phyloP scores from a whole-genome alignment of 306 rosid genomes.

The Calophaca sinica region DNA sequence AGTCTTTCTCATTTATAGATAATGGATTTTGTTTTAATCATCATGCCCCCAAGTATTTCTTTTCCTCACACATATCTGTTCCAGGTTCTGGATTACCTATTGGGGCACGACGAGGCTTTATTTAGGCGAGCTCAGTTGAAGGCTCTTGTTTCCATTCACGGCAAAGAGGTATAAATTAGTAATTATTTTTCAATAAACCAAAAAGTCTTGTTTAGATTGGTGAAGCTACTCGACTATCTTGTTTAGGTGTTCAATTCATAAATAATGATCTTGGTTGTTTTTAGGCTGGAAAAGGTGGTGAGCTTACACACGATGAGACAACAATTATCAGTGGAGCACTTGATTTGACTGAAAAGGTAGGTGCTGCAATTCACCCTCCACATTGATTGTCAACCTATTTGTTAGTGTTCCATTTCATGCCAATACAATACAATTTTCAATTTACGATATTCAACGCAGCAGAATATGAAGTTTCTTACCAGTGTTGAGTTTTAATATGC shows the following conservation, averaged over 20 bases:
- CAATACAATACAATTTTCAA: constrained; percentile 29
- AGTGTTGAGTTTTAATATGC: constrained; percentile 36
- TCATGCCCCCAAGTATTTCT: constrained; percentile 12
- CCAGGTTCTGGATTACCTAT: constrained; percentile 78
- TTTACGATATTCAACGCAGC: constrained; percentile 36
- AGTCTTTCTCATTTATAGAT: constrained; percentile 6
- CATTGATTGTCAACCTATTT: constrained; percentile 32
- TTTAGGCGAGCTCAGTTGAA: constrained; percentile 98
- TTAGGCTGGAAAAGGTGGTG: constrained; percentile 99
- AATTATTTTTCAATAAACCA: background rate
- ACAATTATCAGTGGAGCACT: constrained; percentile 97
- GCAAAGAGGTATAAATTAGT: constrained; percentile 72
- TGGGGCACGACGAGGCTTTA: constrained; percentile 92
- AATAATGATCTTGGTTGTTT: constrained; percentile 39
- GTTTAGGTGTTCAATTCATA: background rate
- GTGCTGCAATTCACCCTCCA: constrained; percentile 26
- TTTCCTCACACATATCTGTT: constrained; percentile 39
- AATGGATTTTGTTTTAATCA: constrained; percentile 33
- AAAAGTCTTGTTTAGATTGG: constrained; percentile 31
- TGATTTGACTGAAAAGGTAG: constrained; percentile 96
- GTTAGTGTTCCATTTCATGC: constrained; percentile 21
- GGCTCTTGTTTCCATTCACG: constrained; percentile 92
- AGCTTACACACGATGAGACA: constrained; percentile 97
- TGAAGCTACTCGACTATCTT: constrained; percentile 26
- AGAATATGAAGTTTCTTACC: constrained; percentile 34